These are phyloP conservation scores for Backusella mclennaniae DNA, from an alignment of 192 early-diverging fungal genomes.

Conservation along the genomic window DNA sequence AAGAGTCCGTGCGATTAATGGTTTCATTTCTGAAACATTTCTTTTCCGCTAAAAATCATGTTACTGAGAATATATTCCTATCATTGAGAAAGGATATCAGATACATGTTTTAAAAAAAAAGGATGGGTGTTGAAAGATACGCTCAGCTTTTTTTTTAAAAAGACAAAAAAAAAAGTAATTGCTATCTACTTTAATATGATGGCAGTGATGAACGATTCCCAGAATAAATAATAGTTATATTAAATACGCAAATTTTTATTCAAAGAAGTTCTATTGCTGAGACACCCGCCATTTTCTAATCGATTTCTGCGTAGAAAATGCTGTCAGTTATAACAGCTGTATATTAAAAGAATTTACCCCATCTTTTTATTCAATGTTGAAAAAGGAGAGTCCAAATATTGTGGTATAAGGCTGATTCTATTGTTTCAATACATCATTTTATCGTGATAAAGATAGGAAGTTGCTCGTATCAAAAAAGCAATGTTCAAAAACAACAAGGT, in stretches of 20 bases:
- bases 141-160: not conserved
- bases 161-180: no score
- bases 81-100: not conserved
- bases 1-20: not conserved
- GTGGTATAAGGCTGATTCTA: no score
- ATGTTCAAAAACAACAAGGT: not conserved
- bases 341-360: not conserved
- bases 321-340: not conserved
- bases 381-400: not conserved
- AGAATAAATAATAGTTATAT: not conserved
- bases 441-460: not conserved
- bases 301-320: not conserved
- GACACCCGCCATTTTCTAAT: not conserved
- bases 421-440: not conserved
- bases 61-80: not conserved
- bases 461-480: not conserved
- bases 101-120: not conserved
- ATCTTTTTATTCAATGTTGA: not conserved
- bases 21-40: slow-evolving; percentile 5
- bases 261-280: not conserved
- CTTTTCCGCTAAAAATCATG: not conserved
- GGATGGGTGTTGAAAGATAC: not conserved
- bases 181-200: no score
- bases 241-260: not conserved
- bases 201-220: no score